Evolutionary conservation across 129 eudicot species (phyloP).

Genomic region (Lactuca sativa): DNA sequence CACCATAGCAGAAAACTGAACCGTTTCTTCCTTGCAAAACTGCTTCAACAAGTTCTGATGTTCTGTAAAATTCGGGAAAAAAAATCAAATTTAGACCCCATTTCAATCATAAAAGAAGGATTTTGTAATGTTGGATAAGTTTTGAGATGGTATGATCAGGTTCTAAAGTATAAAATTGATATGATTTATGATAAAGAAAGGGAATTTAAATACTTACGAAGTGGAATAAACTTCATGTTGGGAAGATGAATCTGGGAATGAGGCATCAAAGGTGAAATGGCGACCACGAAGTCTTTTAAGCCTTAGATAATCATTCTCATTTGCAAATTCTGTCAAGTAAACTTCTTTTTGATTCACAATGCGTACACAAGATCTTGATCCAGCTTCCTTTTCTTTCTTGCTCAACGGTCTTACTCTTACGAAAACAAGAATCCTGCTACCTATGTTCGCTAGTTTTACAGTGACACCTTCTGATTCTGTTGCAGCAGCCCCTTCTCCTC

Average conservation of each 20-base stretch:
- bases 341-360: conserved; percentile 78
- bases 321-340: conserved; percentile 75
- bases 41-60: conserved; percentile 85
- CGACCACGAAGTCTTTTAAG: conserved; percentile 80
- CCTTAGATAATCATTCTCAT: conserved; percentile 73
- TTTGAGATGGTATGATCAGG: no score
- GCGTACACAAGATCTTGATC: conserved; percentile 69
- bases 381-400: conserved; percentile 75
- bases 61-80: conserved; percentile 42
- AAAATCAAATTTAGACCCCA: neutral
- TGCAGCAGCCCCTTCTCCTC: conserved; percentile 26
- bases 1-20: conserved; percentile 89
- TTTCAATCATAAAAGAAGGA: conserved; percentile 2
- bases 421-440: conserved; percentile 68
- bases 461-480: conserved; percentile 38
- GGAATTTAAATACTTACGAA: conserved; percentile 55
- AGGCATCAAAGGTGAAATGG: conserved; percentile 79
- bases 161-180: neutral
- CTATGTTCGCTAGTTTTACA: conserved; percentile 25
- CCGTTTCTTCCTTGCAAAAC: conserved; percentile 85
- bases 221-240: conserved; percentile 75
- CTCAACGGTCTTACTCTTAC: conserved; percentile 79
- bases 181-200: neutral
- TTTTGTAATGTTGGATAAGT: no score
- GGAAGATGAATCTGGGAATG: conserved; percentile 73